These are phyloP conservation scores for Exophiala spinifera DNA, from an alignment of 2,329 filamentous ascomycete genomes.

Conservation along the genomic window DNA sequence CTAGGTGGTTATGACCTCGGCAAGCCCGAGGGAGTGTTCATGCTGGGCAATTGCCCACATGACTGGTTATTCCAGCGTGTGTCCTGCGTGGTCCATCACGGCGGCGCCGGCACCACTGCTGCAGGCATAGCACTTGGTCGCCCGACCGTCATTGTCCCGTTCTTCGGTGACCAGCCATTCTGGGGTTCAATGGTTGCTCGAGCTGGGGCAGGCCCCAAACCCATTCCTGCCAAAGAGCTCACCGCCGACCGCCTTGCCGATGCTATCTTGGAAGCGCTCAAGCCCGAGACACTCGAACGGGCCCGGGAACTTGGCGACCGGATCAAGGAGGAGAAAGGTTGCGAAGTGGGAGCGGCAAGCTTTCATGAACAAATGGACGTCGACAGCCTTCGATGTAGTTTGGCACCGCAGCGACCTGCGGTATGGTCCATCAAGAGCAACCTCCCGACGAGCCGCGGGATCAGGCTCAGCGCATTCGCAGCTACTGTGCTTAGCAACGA, in stretches of 20 bases:
- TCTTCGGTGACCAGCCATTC: slow-evolving; percentile 58
- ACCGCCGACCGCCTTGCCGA: slow-evolving; percentile 44
- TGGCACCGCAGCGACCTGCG: slow-evolving; percentile 66
- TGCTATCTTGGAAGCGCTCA: slow-evolving; percentile 54
- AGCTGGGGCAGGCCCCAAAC: slow-evolving; percentile 49
- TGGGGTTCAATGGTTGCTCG: slow-evolving; percentile 54
- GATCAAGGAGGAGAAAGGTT: slow-evolving; percentile 63
- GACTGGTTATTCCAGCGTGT: slow-evolving; percentile 59
- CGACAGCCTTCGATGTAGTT: slow-evolving; percentile 62
- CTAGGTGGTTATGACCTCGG: slow-evolving; percentile 37
- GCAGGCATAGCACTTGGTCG: slow-evolving; percentile 51
- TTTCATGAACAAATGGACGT: slow-evolving; percentile 67
- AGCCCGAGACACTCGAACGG: slow-evolving; percentile 56
- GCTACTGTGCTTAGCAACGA: slow-evolving; percentile 64
- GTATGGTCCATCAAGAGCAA: slow-evolving; percentile 71
- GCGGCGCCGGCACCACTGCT: slow-evolving; percentile 54
- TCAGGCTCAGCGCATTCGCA: slow-evolving; percentile 67
- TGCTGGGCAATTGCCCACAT: slow-evolving; percentile 55
- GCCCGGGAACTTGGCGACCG: slow-evolving; percentile 57
- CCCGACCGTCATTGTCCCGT: slow-evolving; percentile 56
- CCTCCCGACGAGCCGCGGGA: slow-evolving; percentile 22
- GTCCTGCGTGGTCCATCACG: slow-evolving; percentile 56
- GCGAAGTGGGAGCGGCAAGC: slow-evolving; percentile 59
- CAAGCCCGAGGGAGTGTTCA: slow-evolving; percentile 44
- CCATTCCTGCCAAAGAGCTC: slow-evolving; percentile 48